A percentile compares a stretch with the other conserved stretches of the same genome.
phyloP scores from a whole-genome alignment of 352 stramenopile species.

The Vaucheria bursata region DNA sequence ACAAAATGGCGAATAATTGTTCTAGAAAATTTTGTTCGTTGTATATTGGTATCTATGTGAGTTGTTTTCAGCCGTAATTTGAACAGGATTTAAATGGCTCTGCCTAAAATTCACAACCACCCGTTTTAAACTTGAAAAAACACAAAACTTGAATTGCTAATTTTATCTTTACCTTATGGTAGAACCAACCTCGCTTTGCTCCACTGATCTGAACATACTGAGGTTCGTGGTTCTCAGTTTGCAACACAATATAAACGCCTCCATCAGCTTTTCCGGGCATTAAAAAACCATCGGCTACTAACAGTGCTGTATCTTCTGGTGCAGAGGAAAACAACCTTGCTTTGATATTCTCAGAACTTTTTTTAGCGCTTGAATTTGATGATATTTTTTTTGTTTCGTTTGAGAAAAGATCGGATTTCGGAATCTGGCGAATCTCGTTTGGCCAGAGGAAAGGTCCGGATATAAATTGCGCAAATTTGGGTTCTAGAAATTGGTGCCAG shows the following conservation, averaged over 20 bases:
- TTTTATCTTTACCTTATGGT: constrained; percentile 57
- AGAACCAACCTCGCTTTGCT: constrained; percentile 44
- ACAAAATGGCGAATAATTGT: no score
- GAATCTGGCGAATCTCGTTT: constrained; percentile 42
- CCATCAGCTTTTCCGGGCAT: constrained; percentile 64
- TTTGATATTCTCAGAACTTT: not conserved
- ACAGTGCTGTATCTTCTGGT: constrained; percentile 49
- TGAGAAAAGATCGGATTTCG: not conserved
- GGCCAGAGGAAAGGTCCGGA: constrained; percentile 35
- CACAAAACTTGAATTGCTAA: no score
- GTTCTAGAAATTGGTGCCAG: not conserved
- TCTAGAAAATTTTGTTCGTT: no score
- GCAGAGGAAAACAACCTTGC: no score
- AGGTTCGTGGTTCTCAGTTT: not conserved
- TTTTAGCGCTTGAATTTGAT: not conserved
- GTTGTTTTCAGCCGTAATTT: no score
- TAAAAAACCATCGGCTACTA: constrained; percentile 68
- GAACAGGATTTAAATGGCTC: no score
- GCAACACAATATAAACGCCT: constrained; percentile 60
- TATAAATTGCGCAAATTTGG: constrained; percentile 10
- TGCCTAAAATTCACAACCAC: no score
- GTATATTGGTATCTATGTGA: no score
- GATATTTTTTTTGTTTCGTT: no score
- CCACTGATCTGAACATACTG: not conserved
- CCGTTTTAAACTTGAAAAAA: no score